These are phyloP conservation scores for Colletotrichum orbiculare DNA, from an alignment of 2,329 filamentous ascomycete genomes.

Conservation along the genomic window DNA sequence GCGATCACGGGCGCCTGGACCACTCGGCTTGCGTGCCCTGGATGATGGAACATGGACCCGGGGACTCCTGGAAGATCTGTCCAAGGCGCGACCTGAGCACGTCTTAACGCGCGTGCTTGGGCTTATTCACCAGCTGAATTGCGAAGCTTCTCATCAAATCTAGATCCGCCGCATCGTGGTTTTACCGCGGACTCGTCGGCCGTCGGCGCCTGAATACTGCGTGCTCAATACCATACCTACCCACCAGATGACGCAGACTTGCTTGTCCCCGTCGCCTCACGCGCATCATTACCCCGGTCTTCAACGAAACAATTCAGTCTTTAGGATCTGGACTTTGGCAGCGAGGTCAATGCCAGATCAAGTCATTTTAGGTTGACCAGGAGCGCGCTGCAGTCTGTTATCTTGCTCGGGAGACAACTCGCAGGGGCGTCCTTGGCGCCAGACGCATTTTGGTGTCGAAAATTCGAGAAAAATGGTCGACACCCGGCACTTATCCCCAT, in stretches of 20 bases:
- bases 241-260: too few species aligned
- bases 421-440: conserved; percentile 27
- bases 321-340: not conserved
- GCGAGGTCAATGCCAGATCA: conserved; percentile 9
- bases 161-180: not conserved
- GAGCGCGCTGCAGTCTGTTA: conserved; percentile 12
- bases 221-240: too few species aligned
- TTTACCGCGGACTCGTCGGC: too few species aligned
- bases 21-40: conserved; percentile 27
- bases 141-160: not conserved
- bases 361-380: conserved; percentile 26
- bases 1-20: conserved; percentile 14
- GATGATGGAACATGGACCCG: conserved; percentile 5
- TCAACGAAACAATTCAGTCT: conserved; percentile 1
- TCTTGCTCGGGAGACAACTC: conserved; percentile 22
- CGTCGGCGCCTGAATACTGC: too few species aligned
- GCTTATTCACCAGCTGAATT: not conserved
- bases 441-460: conserved; percentile 27
- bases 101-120: conserved; percentile 20
- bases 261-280: not conserved
- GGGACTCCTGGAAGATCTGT: conserved; percentile 10
- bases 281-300: conserved; percentile 5
- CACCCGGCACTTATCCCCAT: conserved; percentile 16
- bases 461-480: conserved; percentile 17
- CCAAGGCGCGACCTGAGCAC: conserved; percentile 17